These are phyloP conservation scores for Podospora australis DNA, from an alignment of 495 filamentous ascomycete genomes.

Conservation along the genomic window DNA sequence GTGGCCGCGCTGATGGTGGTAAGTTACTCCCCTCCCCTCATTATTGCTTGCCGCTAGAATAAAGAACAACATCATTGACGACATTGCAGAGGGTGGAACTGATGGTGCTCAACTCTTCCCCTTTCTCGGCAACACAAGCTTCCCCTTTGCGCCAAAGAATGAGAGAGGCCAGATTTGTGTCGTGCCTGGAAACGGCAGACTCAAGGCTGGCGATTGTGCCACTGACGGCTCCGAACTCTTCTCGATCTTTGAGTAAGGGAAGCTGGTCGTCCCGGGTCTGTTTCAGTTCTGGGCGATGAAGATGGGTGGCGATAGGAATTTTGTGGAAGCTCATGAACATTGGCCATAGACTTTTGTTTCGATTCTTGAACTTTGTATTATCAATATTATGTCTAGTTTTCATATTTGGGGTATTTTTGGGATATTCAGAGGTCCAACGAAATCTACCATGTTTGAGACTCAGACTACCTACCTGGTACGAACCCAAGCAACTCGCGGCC, in stretches of 20 bases:
- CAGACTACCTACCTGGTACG: too few relatives aligned
- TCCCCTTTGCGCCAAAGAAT: conserved; percentile 37
- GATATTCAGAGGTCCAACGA: too few relatives aligned
- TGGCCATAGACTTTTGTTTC: conserved; percentile 1
- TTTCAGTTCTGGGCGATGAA: too few relatives aligned
- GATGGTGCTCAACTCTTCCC: conserved; percentile 38
- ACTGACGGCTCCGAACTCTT: conserved; percentile 39
- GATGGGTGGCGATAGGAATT: background rate
- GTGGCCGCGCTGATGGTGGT: conserved; percentile 47
- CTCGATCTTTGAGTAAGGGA: conserved; percentile 35
- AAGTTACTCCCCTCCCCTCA: conserved; percentile 10
- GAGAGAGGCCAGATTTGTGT: conserved; percentile 37
- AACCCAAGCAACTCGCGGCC: too few relatives aligned
- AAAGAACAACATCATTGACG: conserved; percentile 6
- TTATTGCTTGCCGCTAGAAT: background rate
- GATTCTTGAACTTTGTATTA: background rate
- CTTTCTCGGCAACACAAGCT: conserved; percentile 33
- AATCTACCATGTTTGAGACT: too few relatives aligned
- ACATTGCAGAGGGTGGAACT: conserved; percentile 32
- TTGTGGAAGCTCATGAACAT: background rate
- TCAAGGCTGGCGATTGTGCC: conserved; percentile 36
- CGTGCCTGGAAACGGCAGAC: conserved; percentile 29
- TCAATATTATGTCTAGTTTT: background rate
- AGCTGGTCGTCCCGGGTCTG: background rate
- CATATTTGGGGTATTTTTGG: too few relatives aligned